phyloP scores from a whole-genome alignment of 202 grass and related monocot species.

The Digitaria exilis region DNA sequence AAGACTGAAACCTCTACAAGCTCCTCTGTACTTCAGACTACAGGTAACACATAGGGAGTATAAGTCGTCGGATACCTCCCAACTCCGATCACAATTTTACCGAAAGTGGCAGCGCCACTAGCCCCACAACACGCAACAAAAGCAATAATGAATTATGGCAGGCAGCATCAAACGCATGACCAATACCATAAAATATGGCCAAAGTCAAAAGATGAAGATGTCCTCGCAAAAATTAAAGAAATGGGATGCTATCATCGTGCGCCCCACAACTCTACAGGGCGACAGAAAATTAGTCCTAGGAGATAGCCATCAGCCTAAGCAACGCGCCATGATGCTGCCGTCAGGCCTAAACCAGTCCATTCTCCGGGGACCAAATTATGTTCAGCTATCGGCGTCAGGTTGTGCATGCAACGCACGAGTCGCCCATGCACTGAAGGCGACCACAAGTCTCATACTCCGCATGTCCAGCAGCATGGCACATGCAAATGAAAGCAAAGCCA shows the following conservation, averaged over 20 bases:
- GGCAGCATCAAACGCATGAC: constrained; percentile 14
- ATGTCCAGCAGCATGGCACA: constrained; percentile 31
- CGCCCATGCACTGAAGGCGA: background rate
- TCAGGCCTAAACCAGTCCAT: constrained; percentile 25
- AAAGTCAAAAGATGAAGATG: constrained; percentile 27
- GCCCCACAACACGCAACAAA: constrained; percentile 7
- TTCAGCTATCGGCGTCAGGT: constrained; percentile 40
- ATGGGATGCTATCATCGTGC: constrained; percentile 43
- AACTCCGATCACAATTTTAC: background rate
- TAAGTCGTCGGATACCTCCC: background rate
- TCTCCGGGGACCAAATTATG: constrained; percentile 43
- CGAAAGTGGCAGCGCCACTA: background rate
- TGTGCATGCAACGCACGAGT: constrained; percentile 20
- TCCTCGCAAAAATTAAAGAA: constrained; percentile 3
- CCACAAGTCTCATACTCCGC: background rate
- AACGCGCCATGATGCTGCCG: constrained; percentile 26
- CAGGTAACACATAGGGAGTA: background rate
- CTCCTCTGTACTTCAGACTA: too few species aligned
- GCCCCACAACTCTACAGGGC: constrained; percentile 29
- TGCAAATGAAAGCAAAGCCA: constrained; percentile 24
- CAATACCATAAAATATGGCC: background rate
- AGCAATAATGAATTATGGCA: background rate
- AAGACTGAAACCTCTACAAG: too few species aligned
- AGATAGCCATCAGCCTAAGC: constrained; percentile 33
- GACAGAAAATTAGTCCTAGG: background rate